Conservation (phyloP, 2,329 filamentous ascomycete genomes). For the Coleophoma crateriformis region DNA sequence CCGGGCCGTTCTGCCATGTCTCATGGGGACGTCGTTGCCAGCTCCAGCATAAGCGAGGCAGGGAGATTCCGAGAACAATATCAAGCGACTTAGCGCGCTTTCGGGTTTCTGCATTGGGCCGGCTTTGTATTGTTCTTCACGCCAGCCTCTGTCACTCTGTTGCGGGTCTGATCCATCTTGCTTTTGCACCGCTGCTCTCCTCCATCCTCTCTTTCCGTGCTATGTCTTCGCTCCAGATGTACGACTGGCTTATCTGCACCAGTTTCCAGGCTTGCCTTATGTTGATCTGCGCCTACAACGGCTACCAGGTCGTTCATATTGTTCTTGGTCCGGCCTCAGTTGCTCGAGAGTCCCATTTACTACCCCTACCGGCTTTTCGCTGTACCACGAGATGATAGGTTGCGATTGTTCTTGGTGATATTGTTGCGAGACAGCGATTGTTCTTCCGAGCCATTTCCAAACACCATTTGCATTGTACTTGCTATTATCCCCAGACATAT, state of each 20-base stretch:
- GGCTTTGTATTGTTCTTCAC: too few relatives aligned
- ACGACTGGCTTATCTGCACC: neutral
- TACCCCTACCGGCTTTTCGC: too few relatives aligned
- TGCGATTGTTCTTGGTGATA: neutral
- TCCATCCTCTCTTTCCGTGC: neutral
- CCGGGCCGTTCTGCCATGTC: too few relatives aligned
- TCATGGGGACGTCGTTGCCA: too few relatives aligned
- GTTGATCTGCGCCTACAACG: neutral
- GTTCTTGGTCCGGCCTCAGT: too few relatives aligned
- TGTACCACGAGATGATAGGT: neutral
- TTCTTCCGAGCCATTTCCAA: neutral
- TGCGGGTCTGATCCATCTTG: too few relatives aligned
- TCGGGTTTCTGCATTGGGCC: neutral
- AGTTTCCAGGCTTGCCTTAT: too few relatives aligned
- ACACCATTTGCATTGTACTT: neutral
- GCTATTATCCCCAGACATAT: neutral
- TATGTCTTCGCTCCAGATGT: neutral
- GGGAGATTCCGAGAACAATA: conserved; percentile 18
- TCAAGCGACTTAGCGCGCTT: conserved; percentile 6
- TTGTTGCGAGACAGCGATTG: neutral
- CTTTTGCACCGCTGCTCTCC: too few relatives aligned
- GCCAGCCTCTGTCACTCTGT: too few relatives aligned
- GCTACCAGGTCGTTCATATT: too few relatives aligned
- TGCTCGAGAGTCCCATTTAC: too few relatives aligned
- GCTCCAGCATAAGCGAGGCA: too few relatives aligned